A percentile compares a stretch with the other conserved stretches of the same genome.
Evolutionary conservation across 2,329 filamentous ascomycete genomes (phyloP).

Genomic region (Pseudogymnoascus sp.): DNA sequence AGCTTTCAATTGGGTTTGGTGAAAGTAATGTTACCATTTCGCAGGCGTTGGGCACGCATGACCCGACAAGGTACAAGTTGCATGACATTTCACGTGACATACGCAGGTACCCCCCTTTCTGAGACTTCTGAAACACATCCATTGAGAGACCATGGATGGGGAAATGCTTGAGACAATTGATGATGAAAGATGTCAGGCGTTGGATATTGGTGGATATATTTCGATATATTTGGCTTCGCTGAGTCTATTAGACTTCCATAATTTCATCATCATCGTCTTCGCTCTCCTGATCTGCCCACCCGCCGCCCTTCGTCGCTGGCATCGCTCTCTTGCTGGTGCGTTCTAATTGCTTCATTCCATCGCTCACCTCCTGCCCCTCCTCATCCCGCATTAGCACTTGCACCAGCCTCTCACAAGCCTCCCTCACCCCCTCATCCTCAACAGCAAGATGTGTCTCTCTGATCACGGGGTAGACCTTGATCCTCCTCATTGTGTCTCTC

Average conservation of each 20-base stretch:
- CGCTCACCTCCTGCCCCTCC: constrained; percentile 22
- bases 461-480: constrained; percentile 83
- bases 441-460: constrained; percentile 75
- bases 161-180: background rate
- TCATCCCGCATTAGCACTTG: constrained; percentile 44
- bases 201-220: constrained; percentile 1
- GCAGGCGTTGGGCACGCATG: background rate
- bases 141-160: background rate
- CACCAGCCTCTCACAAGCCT: constrained; percentile 81
- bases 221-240: background rate
- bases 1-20: background rate
- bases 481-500: constrained; percentile 61
- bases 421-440: constrained; percentile 68
- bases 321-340: constrained; percentile 1
- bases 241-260: constrained; percentile 24
- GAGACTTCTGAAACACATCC: constrained; percentile 6
- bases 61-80: background rate
- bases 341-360: constrained; percentile 22
- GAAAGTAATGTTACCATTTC: background rate
- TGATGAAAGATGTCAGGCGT: background rate
- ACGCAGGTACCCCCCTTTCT: background rate
- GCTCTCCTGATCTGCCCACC: constrained; percentile 14
- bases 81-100: background rate
- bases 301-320: constrained; percentile 13
- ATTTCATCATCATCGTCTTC: constrained; percentile 26